Evolutionary conservation across 179 eudicot species (phyloP), one percentile per base, ranked within the genome.

Genomic region (Heliamphora pulchella): DNA sequence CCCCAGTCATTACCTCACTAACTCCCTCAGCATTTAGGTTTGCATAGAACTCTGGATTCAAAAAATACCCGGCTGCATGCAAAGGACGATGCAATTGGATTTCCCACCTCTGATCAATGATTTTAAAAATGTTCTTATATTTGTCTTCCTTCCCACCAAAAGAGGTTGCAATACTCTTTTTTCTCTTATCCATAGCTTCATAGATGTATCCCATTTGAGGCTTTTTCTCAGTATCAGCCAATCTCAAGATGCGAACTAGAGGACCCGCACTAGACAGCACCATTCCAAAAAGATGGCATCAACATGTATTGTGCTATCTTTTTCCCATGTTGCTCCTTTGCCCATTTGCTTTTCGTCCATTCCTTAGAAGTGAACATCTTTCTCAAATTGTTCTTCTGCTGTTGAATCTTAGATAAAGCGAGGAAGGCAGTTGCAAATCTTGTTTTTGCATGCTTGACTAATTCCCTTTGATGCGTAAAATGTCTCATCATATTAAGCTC

Each of bases 21-120:
- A 64, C 66, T 51, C 41, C 13, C 15, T 18, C 11, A 14, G 0
- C 7, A 17, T 31, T 18, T 9, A 18, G 20, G 46, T 65, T 51
- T 53, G 47, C n/a, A 64, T 11, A 65, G 65, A 5, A 53, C 48
- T 15, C 6, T 11, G 74, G 79, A n/a, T 66, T 75, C 44, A 65
- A 54, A 17, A 64, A 65, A 20, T 80, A 44, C 6, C 66, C 68
- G 5, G 75, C 74, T 15, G 74, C 47, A 80, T 75, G 82, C 78
- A 80, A 50, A 62, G 62, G 78, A 3, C 53, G 71, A 1, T 73
- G 72, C 31, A 63, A 55, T 50, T 80, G 82, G 48, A 41, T 18
- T 8, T 65, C 50, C 75, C 74, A 80, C 11, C 67, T 65, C 8
- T 43, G 57, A 18, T 80, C 65, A 39, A 74, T 74, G 10, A 74